Percentiles rank a stretch among this genome's conserved stretches.
Conservation (phyloP, 176 grass and related monocot genomes). For the Dactylis glomerata region DNA sequence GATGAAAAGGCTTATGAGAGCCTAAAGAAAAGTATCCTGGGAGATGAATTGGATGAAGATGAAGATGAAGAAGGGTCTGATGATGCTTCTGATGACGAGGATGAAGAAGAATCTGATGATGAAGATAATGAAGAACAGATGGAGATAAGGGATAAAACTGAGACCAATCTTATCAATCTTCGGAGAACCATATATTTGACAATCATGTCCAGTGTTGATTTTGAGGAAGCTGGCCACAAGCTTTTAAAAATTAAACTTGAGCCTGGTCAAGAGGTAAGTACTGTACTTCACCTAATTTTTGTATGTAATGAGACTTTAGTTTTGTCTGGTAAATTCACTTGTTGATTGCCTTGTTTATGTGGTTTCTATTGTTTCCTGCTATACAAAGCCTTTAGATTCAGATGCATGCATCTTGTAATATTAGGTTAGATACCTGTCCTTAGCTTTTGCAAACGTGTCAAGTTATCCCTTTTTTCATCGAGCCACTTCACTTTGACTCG, state of each 20-base stretch:
- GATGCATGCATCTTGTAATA: not conserved
- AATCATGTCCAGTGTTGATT: constrained; percentile 99
- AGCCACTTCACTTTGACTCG: not conserved
- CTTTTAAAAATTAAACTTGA: constrained; percentile 97
- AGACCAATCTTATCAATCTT: constrained; percentile 90
- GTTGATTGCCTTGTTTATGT: not conserved
- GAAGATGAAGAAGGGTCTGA: constrained; percentile 80
- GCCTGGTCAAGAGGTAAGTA: constrained; percentile 92
- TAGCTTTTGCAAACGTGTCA: not conserved
- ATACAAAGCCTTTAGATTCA: not conserved
- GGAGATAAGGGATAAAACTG: constrained; percentile 89
- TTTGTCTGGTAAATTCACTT: constrained; percentile 4
- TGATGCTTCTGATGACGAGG: constrained; percentile 60
- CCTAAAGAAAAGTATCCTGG: constrained; percentile 78
- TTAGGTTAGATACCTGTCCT: not conserved
- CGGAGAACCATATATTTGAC: constrained; percentile 97
- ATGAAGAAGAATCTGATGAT: constrained; percentile 74
- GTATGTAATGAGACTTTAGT: not conserved
- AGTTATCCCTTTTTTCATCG: not conserved
- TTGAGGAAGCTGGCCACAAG: constrained; percentile 99
- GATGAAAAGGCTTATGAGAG: constrained; percentile 94
- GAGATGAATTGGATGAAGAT: constrained; percentile 65
- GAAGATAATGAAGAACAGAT: constrained; percentile 83
- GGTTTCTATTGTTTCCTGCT: not conserved
- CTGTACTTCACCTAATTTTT: not conserved